A percentile compares a stretch with the other conserved stretches of the same genome.
These are phyloP conservation scores for Immersiporthe knoxdaviesiana DNA, from an alignment of 2,329 filamentous ascomycete genomes.

Conservation along the genomic window DNA sequence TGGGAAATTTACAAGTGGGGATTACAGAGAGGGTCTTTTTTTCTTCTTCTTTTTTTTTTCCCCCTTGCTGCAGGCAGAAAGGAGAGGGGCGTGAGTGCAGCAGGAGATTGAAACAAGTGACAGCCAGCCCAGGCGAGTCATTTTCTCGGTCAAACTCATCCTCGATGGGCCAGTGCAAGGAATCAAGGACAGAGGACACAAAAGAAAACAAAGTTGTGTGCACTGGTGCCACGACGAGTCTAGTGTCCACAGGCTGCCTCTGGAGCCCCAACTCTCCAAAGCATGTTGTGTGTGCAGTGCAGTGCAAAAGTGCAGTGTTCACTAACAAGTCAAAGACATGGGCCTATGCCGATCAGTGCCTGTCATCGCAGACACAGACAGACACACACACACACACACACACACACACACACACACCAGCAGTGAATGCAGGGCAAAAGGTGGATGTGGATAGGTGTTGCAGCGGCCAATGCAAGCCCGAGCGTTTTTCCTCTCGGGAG, in stretches of 20 bases:
- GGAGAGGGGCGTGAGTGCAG: constrained; percentile 25
- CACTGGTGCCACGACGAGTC: background rate
- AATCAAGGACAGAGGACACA: background rate
- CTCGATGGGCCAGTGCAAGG: constrained; percentile 9
- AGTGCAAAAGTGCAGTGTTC: background rate
- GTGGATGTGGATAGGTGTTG: background rate
- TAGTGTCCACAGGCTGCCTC: background rate
- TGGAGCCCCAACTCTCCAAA: background rate
- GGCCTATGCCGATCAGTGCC: background rate
- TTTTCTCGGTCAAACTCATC: constrained; percentile 22
- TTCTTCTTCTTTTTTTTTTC: too few relatives aligned
- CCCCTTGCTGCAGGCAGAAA: constrained; percentile 22
- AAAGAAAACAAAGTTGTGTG: background rate
- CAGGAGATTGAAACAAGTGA: constrained; percentile 21
- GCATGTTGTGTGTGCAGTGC: background rate
- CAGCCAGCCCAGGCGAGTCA: constrained; percentile 28
- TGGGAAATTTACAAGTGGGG: constrained; percentile 24
- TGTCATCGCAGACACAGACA: background rate
- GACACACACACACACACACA: background rate
- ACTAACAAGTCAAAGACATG: background rate
- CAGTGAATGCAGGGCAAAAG: constrained; percentile 2
- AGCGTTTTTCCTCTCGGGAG: background rate
- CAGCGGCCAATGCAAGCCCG: constrained; percentile 1
- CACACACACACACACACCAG: background rate
- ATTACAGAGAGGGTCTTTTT: background rate